phyloP scores from a whole-genome alignment of 73 alveolate species.

The Strombidium stylifer region DNA sequence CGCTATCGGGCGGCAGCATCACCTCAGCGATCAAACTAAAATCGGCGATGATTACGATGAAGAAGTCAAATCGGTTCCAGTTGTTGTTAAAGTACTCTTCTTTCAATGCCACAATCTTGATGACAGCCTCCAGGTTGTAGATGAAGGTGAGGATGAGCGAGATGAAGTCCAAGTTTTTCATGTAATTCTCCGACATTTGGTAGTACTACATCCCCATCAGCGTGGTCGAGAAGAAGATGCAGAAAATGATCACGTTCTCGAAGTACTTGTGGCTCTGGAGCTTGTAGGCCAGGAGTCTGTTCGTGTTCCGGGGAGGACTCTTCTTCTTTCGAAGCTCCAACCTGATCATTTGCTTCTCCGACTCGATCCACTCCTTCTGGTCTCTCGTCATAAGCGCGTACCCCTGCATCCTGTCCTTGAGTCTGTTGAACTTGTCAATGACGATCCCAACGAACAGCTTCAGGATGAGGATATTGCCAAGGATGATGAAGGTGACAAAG shows the following conservation, averaged over 20 bases:
- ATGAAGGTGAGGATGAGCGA: constrained; percentile 22
- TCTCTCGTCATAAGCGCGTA: constrained; percentile 26
- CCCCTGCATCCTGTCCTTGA: constrained; percentile 47
- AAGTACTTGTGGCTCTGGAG: not conserved
- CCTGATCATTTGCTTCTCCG: not conserved
- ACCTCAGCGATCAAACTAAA: not conserved
- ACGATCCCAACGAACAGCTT: constrained; percentile 68
- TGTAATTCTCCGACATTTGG: not conserved
- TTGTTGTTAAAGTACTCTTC: not conserved
- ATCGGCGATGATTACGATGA: constrained; percentile 20
- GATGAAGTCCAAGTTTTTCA: not conserved
- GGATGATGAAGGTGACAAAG: constrained; percentile 51
- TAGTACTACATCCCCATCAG: constrained; percentile 14
- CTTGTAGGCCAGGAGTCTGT: not conserved
- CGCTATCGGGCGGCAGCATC: not conserved
- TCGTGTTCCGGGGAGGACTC: not conserved
- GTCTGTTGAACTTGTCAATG: constrained; percentile 48
- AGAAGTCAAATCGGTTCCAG: constrained; percentile 47
- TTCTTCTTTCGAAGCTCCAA: not conserved
- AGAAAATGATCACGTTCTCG: constrained; percentile 3
- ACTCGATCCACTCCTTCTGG: constrained; percentile 51
- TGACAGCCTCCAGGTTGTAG: constrained; percentile 16
- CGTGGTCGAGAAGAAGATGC: constrained; percentile 9
- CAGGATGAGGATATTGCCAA: constrained; percentile 54
- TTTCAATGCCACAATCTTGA: constrained; percentile 32